Evolutionary conservation across 495 filamentous ascomycete species (phyloP), one percentile per base, ranked within the genome.

Genomic region (Articulospora tetracladia): DNA sequence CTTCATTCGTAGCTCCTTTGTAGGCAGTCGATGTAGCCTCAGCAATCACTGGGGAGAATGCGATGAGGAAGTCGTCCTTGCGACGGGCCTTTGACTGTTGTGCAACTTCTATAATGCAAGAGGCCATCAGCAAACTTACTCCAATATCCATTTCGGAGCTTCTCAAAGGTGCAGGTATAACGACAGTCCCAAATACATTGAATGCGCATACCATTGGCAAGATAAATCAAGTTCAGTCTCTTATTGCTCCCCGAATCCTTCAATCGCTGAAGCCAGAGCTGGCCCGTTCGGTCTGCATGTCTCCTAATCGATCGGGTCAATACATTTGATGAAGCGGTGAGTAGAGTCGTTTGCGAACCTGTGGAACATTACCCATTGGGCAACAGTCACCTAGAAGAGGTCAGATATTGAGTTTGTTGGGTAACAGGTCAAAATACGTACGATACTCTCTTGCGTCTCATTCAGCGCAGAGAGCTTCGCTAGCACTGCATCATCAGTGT

Each of bases 301-400:
- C 93, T 86, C 68, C 93, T 97, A 58, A 50, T 55, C 6, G 62
- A 39, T 46, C 76, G 70, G 50, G 55, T 59, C 53, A 67, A 60
- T 34, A 57, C 24, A 54, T 25, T 23, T 48, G 20, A 22, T 30
- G 50, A 59, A 39, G 20, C 19, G 1, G 39, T 53, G 10, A 28
- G n/a, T 19, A n/a, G 24, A 13, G 24, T 13, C 24, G 53, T 59
- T 52, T 63, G 56, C 75, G 66, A 88, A 96, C 93, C 92, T 86
- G 75, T 99, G 92, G 71, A 98, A 99, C 88, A 98, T 92, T 58
- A 99, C 90, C 95, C 95, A 99, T 87, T 97, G 93, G 47, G 92
- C 88, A 53, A 95, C 92, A 50, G 90, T 89, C 3, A 68, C 66
- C 66, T 68, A 49, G 10, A 24, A 56, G 24, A 48, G 6, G 50